These are phyloP conservation scores for Aristolochia contorta DNA, from an alignment of 164 flowering plant species.

Conservation along the genomic window DNA sequence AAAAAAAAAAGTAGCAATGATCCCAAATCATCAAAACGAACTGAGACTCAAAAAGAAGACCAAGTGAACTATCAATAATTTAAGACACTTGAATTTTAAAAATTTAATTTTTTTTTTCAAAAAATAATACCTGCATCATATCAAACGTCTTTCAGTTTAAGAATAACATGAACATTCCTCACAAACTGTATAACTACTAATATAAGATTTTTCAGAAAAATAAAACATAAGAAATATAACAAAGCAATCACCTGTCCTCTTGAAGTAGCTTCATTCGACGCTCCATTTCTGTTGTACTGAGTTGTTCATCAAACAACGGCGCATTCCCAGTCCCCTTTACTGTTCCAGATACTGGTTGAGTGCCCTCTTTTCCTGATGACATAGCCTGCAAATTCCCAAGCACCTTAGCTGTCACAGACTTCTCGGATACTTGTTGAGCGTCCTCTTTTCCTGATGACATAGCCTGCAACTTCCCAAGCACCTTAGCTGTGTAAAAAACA, in stretches of 20 bases:
- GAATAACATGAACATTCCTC: not conserved
- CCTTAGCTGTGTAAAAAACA: constrained; percentile 21
- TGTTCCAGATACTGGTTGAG: constrained; percentile 27
- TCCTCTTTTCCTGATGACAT: constrained; percentile 19
- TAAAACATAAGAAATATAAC: not conserved
- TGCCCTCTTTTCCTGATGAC: constrained; percentile 19
- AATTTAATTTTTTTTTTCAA: no score
- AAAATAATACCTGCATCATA: no score
- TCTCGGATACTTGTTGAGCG: constrained; percentile 25
- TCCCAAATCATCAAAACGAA: no score
- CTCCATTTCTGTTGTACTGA: constrained; percentile 52
- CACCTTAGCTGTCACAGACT: constrained; percentile 28
- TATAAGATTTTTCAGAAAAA: not conserved
- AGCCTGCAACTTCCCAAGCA: constrained; percentile 22
- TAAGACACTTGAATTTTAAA: no score
- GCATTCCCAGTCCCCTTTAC: no score
- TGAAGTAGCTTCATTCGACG: constrained; percentile 57
- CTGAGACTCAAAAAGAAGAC: no score
- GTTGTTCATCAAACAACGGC: constrained; percentile 41
- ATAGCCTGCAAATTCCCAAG: constrained; percentile 21
- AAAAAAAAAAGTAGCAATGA: no score
- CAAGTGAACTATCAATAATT: no score
- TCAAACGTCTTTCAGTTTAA: not conserved
- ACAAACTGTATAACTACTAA: not conserved
- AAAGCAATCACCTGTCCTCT: constrained; percentile 46